A percentile compares a stretch with the other conserved stretches of the same genome.
Evolutionary conservation across 2,329 filamentous ascomycete species (phyloP).

Genomic region (Lizonia empirigonia): DNA sequence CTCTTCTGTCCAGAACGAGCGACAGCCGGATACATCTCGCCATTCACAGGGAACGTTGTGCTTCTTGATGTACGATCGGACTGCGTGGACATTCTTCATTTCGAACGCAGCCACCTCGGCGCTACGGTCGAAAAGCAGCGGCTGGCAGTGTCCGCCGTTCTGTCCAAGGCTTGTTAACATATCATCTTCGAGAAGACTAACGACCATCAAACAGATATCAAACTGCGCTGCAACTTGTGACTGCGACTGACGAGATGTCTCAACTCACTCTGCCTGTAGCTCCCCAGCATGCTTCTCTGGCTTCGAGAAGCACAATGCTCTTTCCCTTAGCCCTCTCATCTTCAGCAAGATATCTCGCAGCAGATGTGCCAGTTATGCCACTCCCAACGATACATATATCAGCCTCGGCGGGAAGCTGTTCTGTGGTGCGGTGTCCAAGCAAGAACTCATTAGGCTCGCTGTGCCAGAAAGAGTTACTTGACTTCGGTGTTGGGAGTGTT

Average conservation of each 20-base stretch:
- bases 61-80: slow-evolving; percentile 62
- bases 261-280: slow-evolving; percentile 75
- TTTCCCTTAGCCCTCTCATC: slow-evolving; percentile 52
- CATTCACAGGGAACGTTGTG: slow-evolving; percentile 73
- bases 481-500: slow-evolving; percentile 63
- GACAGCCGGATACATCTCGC: slow-evolving; percentile 66
- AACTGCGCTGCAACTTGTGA: background rate
- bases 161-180: slow-evolving; percentile 22
- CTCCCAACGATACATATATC: slow-evolving; percentile 76
- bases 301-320: slow-evolving; percentile 74
- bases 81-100: slow-evolving; percentile 67
- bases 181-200: background rate
- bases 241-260: background rate
- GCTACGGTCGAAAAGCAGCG: slow-evolving; percentile 66
- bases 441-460: slow-evolving; percentile 68
- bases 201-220: too few species aligned
- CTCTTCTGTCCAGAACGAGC: slow-evolving; percentile 64
- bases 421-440: slow-evolving; percentile 70
- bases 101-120: slow-evolving; percentile 73
- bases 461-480: slow-evolving; percentile 76
- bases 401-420: slow-evolving; percentile 63
- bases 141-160: slow-evolving; percentile 72
- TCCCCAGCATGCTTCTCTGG: slow-evolving; percentile 79
- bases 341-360: slow-evolving; percentile 65
- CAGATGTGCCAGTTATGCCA: slow-evolving; percentile 77